Evolutionary conservation across 768 basidiomycete genomes (phyloP).

Genomic region (Suillus occidentalis): DNA sequence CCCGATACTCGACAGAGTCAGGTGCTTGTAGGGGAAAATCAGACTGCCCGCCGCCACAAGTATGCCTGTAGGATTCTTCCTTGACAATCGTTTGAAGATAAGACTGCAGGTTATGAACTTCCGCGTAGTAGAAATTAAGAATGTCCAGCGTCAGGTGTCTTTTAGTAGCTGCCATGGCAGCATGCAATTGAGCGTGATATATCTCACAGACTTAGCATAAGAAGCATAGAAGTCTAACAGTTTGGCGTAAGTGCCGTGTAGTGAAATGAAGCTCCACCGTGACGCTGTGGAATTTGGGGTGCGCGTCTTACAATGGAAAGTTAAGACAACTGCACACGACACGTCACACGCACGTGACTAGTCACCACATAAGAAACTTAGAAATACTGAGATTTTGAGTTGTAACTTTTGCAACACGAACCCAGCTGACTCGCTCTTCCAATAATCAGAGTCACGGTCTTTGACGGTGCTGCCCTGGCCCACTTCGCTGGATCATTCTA

Average conservation of each 20-base stretch:
- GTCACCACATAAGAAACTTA: too few species aligned
- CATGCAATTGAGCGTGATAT: neutral
- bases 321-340: too few species aligned
- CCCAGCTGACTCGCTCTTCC: too few species aligned
- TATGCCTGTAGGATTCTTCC: slow-evolving; percentile 6
- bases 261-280: too few species aligned
- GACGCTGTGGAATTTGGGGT: too few species aligned
- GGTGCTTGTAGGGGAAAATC: slow-evolving; percentile 6
- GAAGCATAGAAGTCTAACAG: neutral
- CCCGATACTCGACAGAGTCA: slow-evolving; percentile 31
- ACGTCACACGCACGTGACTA: too few species aligned
- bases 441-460: too few species aligned
- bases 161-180: neutral
- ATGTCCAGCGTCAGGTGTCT: slow-evolving; percentile 30
- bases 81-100: slow-evolving; percentile 43
- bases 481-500: neutral
- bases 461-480: too few species aligned
- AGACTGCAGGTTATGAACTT: slow-evolving; percentile 37
- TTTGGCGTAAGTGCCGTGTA: neutral
- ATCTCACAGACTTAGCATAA: neutral
- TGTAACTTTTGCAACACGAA: too few species aligned
- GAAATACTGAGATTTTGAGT: too few species aligned
- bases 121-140: slow-evolving; percentile 44
- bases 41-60: slow-evolving; percentile 16
- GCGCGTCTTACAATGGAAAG: too few species aligned